Evolutionary conservation across 352 stramenopile genomes (phyloP), one percentile per base, ranked within the genome.

Genomic region (Phytophthora gonapodyides): DNA sequence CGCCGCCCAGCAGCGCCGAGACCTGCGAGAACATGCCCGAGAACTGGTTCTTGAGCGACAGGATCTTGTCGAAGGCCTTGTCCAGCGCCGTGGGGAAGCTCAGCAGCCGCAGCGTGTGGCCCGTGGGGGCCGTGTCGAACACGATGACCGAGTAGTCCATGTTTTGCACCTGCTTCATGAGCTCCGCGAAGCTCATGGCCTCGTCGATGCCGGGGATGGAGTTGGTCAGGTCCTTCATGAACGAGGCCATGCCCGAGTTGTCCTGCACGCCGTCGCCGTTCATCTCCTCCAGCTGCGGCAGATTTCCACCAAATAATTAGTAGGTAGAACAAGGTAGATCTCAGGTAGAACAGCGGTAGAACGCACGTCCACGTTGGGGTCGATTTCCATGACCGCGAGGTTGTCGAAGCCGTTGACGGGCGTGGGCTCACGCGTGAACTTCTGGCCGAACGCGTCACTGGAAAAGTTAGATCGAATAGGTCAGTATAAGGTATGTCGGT

Each of bases 141-240:
- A 99, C 96, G 44, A 99, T 98, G 7, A 98, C 93, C 61, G 95
- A 96, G 80, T 98, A 99, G 68, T 99, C 96, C 82, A 99, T 97
- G 57, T 84, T 93, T 75, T 99, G 96, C 36, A 99, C 94, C 67
- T 97, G 89, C 78, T 99, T 98, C 97, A 99, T 99, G 48, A 99
- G 86, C 78, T 99, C 97, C 11, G 93, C 96, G 80, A 99, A 99
- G 61, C 85, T 98, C 96, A 99, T 99, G 70, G 97, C 97, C 59
- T 99, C 97, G 73, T 99, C 97, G 74, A 99, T 99, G 48, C 97
- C 97, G 1, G 97, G 97, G 76, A 99, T 99, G 55, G 91, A 98
- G 71, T 97, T 98, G 31, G 93, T 98, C 45, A 99, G 81, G 75
- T 99, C 95, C 52, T 96, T 97, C 86, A 99, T 96, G 71, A 99